These are phyloP conservation scores for Polygonum aviculare DNA, from an alignment of 148 eudicot genomes.

Conservation along the genomic window DNA sequence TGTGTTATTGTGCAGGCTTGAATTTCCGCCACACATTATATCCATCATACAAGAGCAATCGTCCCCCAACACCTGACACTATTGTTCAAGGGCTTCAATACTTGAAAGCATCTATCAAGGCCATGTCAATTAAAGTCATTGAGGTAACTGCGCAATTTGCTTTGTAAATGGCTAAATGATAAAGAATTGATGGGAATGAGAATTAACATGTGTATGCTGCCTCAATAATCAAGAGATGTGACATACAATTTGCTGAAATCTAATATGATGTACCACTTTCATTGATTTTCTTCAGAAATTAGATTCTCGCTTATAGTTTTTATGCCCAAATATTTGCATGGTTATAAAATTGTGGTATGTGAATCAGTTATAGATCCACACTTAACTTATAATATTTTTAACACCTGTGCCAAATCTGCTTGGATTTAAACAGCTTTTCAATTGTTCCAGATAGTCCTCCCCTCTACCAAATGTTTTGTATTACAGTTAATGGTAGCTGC, in stretches of 20 bases:
- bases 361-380: neutral
- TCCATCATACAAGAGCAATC: conserved; percentile 87
- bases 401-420: neutral
- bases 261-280: neutral
- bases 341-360: neutral
- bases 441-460: neutral
- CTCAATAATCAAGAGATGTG: neutral
- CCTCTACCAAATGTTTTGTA: neutral
- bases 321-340: neutral
- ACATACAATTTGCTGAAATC: neutral
- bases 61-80: conserved; percentile 97
- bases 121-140: conserved; percentile 89
- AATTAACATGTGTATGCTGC: neutral
- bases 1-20: conserved; percentile 40
- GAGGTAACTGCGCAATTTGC: conserved; percentile 41
- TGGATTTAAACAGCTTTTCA: neutral
- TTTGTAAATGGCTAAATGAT: neutral
- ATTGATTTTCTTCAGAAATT: neutral
- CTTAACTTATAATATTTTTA: neutral
- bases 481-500: neutral
- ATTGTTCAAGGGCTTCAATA: conserved; percentile 96
- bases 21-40: conserved; percentile 89
- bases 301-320: neutral
- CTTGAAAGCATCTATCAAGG: conserved; percentile 87
- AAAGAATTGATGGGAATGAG: neutral